These are phyloP conservation scores for Magnaporthiopsis poae DNA, from an alignment of 2,329 filamentous ascomycete species.

Conservation along the genomic window DNA sequence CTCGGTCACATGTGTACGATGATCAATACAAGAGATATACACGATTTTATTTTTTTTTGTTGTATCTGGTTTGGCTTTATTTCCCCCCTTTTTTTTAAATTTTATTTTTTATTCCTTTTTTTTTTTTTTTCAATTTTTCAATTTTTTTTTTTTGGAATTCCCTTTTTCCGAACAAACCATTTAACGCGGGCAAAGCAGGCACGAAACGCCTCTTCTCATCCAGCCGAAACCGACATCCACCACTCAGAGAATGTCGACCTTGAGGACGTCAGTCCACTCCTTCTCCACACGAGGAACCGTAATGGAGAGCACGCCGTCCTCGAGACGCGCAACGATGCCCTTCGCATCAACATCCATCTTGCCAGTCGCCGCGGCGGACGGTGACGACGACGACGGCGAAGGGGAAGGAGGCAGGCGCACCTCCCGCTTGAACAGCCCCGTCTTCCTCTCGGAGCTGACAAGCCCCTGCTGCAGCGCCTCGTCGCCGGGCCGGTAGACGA, in stretches of 20 bases:
- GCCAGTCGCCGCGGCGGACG: conserved; percentile 33
- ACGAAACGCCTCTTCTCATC: not conserved
- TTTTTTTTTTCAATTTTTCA: conserved; percentile 7
- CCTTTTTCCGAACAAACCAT: not conserved
- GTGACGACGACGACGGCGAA: conserved; percentile 11
- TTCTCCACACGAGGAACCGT: conserved; percentile 64
- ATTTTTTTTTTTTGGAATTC: conserved; percentile 1
- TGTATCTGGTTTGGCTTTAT: not conserved
- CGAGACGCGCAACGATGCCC: conserved; percentile 63
- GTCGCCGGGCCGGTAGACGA: conserved; percentile 62
- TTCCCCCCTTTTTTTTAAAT: not conserved
- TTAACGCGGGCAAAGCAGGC: not conserved
- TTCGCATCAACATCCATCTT: conserved; percentile 53
- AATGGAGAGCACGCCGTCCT: conserved; percentile 68
- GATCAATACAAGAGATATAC: not conserved
- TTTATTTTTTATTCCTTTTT: not conserved
- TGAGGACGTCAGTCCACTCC: conserved; percentile 54
- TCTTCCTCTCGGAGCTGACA: conserved; percentile 54
- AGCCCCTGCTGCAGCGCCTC: conserved; percentile 59
- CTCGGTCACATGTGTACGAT: not conserved
- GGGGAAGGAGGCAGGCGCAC: conserved; percentile 49
- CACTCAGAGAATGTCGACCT: conserved; percentile 44
- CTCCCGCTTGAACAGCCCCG: conserved; percentile 65
- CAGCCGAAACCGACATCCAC: not conserved
- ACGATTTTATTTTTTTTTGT: not conserved